Evolutionary conservation across 768 basidiomycete genomes (phyloP).

Genomic region (Psilocybe cyanescens): DNA sequence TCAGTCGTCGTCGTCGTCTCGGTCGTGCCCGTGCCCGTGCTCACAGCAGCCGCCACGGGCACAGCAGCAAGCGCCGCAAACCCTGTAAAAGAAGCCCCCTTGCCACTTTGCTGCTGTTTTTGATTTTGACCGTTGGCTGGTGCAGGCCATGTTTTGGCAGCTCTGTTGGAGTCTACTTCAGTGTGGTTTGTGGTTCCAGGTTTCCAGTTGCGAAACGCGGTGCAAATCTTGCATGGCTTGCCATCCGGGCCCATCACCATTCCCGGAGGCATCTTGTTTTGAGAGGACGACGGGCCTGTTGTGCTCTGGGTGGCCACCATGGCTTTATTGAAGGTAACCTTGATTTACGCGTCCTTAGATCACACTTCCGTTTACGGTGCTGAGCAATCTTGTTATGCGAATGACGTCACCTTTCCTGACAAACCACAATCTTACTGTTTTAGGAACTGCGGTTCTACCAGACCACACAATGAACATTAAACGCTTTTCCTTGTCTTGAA

Average conservation of each 20-base stretch:
- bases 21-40: conserved; percentile 18
- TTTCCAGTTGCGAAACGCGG: conserved; percentile 75
- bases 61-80: conserved; percentile 20
- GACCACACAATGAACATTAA: too few relatives aligned
- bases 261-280: conserved; percentile 62
- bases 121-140: background rate
- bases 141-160: conserved; percentile 18
- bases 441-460: too few relatives aligned
- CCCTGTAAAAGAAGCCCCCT: conserved; percentile 31
- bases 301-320: background rate
- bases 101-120: conserved; percentile 15
- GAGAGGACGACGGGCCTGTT: conserved; percentile 1
- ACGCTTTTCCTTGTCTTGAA: background rate
- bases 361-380: background rate
- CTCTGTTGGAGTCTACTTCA: conserved; percentile 24
- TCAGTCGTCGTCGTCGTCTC: background rate
- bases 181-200: conserved; percentile 41
- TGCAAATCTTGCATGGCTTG: conserved; percentile 94
- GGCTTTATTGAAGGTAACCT: too few relatives aligned
- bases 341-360: too few relatives aligned
- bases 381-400: too few relatives aligned
- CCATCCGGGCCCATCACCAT: conserved; percentile 92
- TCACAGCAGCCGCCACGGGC: conserved; percentile 19
- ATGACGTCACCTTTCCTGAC: too few relatives aligned
- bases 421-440: too few relatives aligned